Evolutionary conservation across 257 asterid species (phyloP).

Genomic region (Misopates orontium): DNA sequence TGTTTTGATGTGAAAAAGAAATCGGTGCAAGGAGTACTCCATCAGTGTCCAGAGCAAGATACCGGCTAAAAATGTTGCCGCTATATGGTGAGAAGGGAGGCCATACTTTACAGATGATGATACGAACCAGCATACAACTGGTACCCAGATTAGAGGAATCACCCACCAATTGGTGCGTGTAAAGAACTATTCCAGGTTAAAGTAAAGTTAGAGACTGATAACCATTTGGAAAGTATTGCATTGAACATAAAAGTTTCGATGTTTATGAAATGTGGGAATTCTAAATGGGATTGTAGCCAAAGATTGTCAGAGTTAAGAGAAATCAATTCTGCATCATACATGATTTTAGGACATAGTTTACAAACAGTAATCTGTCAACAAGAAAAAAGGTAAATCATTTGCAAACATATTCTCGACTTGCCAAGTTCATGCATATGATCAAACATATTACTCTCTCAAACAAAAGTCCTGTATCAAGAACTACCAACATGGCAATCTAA

Average conservation of each 20-base stretch:
- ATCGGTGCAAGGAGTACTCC: slow-evolving; percentile 61
- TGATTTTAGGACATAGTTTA: not conserved
- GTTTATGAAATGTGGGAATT: not conserved
- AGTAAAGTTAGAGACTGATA: slow-evolving; percentile 5
- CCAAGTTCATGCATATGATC: not conserved
- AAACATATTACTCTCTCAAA: not conserved
- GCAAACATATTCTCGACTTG: not conserved
- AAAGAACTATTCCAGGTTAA: slow-evolving; percentile 46
- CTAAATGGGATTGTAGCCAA: not conserved
- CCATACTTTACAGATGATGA: slow-evolving; percentile 40
- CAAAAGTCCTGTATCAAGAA: not conserved
- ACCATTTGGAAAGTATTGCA: not conserved
- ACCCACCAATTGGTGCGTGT: slow-evolving; percentile 78
- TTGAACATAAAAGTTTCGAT: not conserved
- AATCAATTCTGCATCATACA: not conserved
- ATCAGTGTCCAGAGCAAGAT: slow-evolving; percentile 54
- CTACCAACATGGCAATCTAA: not conserved
- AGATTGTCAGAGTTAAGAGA: not conserved
- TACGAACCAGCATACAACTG: slow-evolving; percentile 54
- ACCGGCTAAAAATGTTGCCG: slow-evolving; percentile 46
- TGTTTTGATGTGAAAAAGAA: slow-evolving; percentile 55
- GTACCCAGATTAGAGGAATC: slow-evolving; percentile 71
- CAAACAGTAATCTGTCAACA: not conserved
- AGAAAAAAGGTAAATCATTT: not conserved
- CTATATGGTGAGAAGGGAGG: slow-evolving; percentile 42